Evolutionary conservation across 1,139 yeast genomes (phyloP), one percentile per base, ranked within the genome.

Genomic region (Torulaspora pretoriensis): DNA sequence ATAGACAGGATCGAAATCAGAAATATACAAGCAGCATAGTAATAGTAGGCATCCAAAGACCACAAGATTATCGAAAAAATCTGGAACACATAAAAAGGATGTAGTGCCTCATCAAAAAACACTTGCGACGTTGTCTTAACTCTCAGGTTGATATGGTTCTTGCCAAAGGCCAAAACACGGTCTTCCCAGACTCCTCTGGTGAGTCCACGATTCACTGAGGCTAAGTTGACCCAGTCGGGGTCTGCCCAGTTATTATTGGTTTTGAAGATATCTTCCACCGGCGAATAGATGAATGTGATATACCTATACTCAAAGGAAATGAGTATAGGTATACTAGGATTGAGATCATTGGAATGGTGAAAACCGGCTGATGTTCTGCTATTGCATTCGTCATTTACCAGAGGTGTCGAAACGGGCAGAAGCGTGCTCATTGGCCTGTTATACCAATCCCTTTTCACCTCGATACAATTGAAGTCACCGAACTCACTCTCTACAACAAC

Each of bases 61-160:
- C 99, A 92, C 37, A 92, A 71, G 29, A 89, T 70, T 46, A 92
- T 84, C 2, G 97, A 89, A 61, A 92, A 90, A 1, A 92, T 82
- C 66, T 94, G 98, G 64, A 92, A 92, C 32, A 94, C 76, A 62
- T 94, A 92, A 61, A 92, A 92, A 1, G 98, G 98, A 63, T 92
- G 98, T 42, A 92, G 69, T 0, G 88, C 88, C 64, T 94, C 98
- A 58, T 89, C 95, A 25, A 84, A 71, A 39, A 94, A 71, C 40
- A 94, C 73, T 59, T 80, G 80, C 0, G 70, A 30, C 1, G 80
- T 71, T 0, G 90, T 64, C 51, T 89, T 92, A 51, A 86, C 94
- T 46, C 80, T 80, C 53, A 92, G 78, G 48, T 83, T 85, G 46
- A 92, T 78, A 26, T 78, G 68, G 64, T 92, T 92, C 25, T 70